Percentiles rank a stretch among this genome's conserved stretches.
These are phyloP conservation scores for Gilbertella persicaria DNA, from an alignment of 371 early-diverging fungal genomes.

Conservation along the genomic window DNA sequence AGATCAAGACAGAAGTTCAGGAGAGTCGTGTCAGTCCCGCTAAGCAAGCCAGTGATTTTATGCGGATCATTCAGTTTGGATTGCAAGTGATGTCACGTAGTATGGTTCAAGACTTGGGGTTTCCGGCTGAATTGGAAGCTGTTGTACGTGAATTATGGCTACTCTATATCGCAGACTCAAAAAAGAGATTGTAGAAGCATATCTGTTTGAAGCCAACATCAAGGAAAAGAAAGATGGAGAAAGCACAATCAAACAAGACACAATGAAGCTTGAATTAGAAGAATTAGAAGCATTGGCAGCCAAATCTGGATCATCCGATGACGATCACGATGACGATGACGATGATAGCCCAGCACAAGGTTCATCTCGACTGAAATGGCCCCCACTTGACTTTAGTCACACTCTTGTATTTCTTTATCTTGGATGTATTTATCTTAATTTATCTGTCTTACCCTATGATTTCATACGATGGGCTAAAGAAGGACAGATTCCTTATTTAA, in stretches of 20 bases:
- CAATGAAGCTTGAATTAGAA: neutral
- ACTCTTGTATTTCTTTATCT: conserved; percentile 30
- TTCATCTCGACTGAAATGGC: conserved; percentile 9
- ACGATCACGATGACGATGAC: neutral
- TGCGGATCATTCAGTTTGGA: conserved; percentile 21
- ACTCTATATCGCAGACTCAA: conserved; percentile 21
- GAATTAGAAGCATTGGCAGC: conserved; percentile 6
- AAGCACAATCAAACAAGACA: neutral
- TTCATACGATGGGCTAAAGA: conserved; percentile 27
- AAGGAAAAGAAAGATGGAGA: neutral
- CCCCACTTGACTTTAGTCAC: conserved; percentile 1
- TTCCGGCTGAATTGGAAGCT: conserved; percentile 34
- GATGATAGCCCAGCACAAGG: neutral
- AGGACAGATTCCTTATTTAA: conserved; percentile 23
- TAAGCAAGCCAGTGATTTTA: conserved; percentile 10
- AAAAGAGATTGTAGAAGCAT: conserved; percentile 13
- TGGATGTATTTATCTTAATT: conserved; percentile 29
- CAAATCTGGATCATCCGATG: neutral
- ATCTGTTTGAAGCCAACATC: conserved; percentile 16
- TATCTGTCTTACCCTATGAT: conserved; percentile 31
- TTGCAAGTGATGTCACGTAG: conserved; percentile 23
- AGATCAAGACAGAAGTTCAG: neutral
- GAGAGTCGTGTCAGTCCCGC: neutral
- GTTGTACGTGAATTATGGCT: conserved; percentile 41
- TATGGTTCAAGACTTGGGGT: conserved; percentile 32